These are phyloP conservation scores for Ceratocystis variospora DNA, from an alignment of 2,329 filamentous ascomycete species.

Conservation along the genomic window DNA sequence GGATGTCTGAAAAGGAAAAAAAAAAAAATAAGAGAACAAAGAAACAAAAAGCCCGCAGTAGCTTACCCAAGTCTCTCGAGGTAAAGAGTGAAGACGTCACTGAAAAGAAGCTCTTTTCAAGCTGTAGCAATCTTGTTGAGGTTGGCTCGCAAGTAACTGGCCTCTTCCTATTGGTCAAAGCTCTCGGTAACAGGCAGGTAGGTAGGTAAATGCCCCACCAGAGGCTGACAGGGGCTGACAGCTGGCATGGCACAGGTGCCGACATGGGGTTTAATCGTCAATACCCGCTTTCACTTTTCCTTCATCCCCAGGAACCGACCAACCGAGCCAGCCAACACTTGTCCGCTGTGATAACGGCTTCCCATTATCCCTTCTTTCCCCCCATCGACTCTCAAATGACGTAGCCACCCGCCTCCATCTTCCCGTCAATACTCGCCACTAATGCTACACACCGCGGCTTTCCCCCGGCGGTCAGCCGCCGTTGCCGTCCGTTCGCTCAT, in stretches of 20 bases:
- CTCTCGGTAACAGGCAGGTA: neutral
- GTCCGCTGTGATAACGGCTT: too few relatives aligned
- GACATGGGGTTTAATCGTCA: neutral
- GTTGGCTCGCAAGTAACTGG: neutral
- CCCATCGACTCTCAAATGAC: neutral
- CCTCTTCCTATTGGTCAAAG: constrained; percentile 4
- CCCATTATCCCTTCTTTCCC: too few relatives aligned
- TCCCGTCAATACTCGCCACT: neutral
- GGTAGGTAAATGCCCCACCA: neutral
- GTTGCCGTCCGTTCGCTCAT: neutral
- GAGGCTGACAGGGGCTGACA: neutral
- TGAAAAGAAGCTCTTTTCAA: neutral
- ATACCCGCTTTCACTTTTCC: neutral
- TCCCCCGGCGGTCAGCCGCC: neutral
- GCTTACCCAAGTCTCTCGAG: neutral
- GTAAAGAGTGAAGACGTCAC: neutral
- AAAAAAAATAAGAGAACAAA: neutral
- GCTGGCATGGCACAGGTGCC: neutral
- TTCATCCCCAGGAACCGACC: too few relatives aligned
- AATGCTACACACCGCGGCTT: neutral
- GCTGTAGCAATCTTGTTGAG: neutral
- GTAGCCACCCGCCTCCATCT: neutral
- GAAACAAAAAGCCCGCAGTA: neutral
- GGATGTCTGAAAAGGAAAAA: neutral
- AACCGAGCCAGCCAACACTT: too few relatives aligned